Conservation (phyloP, 768 basidiomycete genomes). For the Candolleomyces eurysporus region DNA sequence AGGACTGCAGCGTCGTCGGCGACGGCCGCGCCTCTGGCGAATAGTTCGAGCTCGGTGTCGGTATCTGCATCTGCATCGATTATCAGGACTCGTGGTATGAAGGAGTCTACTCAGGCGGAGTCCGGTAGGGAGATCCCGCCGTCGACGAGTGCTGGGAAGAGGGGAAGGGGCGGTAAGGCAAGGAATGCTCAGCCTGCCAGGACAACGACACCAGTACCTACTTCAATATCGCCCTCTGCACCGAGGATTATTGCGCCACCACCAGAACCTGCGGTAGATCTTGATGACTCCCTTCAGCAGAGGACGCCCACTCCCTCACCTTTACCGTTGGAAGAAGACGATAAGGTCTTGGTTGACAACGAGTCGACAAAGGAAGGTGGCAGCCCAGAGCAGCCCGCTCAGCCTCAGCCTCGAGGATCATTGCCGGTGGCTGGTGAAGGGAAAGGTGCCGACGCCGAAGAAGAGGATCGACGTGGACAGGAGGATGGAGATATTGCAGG, state of each 20-base stretch:
- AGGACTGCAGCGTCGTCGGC: background rate
- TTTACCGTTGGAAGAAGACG: background rate
- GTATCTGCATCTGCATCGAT: background rate
- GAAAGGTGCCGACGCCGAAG: background rate
- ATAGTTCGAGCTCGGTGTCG: background rate
- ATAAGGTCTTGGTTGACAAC: background rate
- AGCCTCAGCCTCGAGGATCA: background rate
- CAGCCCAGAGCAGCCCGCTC: background rate
- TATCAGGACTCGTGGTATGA: background rate
- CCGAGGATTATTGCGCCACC: constrained; percentile 8
- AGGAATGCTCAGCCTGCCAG: background rate
- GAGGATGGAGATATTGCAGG: too few relatives aligned
- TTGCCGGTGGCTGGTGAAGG: background rate
- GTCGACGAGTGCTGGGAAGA: background rate
- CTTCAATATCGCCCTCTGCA: background rate
- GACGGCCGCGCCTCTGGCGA: too few relatives aligned
- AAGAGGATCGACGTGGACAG: background rate
- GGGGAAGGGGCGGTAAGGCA: background rate
- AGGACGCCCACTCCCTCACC: background rate
- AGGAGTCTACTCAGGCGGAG: background rate
- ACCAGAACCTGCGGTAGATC: background rate
- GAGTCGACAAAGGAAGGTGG: background rate
- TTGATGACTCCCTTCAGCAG: background rate
- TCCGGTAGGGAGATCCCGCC: too few relatives aligned
- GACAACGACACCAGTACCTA: background rate